Evolutionary conservation across 1,139 yeast genomes (phyloP).

Genomic region (Candida sojae): DNA sequence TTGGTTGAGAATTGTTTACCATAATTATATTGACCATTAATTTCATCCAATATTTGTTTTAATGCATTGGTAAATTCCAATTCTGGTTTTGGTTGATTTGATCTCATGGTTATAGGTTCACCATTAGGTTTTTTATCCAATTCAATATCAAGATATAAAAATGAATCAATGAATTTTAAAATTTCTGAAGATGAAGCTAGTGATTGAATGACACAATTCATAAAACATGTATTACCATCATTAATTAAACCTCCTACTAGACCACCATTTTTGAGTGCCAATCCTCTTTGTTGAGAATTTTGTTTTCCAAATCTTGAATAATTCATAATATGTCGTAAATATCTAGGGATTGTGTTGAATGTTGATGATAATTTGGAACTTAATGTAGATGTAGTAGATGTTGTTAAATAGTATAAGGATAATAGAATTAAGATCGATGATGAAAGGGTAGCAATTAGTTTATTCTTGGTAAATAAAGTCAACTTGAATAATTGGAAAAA

Average conservation of each 20-base stretch:
- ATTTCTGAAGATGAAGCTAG: constrained; percentile 75
- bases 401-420: constrained; percentile 13
- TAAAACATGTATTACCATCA: constrained; percentile 92
- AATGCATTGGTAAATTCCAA: constrained; percentile 56
- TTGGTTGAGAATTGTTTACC: constrained; percentile 69
- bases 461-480: constrained; percentile 13
- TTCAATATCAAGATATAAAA: constrained; percentile 30
- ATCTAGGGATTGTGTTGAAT: constrained; percentile 14
- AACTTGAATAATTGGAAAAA: constrained; percentile 11
- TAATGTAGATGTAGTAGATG: constrained; percentile 9
- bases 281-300: constrained; percentile 29
- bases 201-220: constrained; percentile 87
- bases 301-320: constrained; percentile 17
- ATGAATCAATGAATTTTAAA: constrained; percentile 54
- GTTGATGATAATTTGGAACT: constrained; percentile 7
- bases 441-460: constrained; percentile 11
- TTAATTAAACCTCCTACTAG: constrained; percentile 82
- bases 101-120: constrained; percentile 21
- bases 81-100: constrained; percentile 30
- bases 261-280: constrained; percentile 61
- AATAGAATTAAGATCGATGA: constrained; percentile 10
- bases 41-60: constrained; percentile 48
- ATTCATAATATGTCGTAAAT: constrained; percentile 19
- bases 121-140: constrained; percentile 19
- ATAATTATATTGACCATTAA: constrained; percentile 55